phyloP scores from a whole-genome alignment of 2,329 filamentous ascomycete genomes.

The Emergomyces pasteurianus region DNA sequence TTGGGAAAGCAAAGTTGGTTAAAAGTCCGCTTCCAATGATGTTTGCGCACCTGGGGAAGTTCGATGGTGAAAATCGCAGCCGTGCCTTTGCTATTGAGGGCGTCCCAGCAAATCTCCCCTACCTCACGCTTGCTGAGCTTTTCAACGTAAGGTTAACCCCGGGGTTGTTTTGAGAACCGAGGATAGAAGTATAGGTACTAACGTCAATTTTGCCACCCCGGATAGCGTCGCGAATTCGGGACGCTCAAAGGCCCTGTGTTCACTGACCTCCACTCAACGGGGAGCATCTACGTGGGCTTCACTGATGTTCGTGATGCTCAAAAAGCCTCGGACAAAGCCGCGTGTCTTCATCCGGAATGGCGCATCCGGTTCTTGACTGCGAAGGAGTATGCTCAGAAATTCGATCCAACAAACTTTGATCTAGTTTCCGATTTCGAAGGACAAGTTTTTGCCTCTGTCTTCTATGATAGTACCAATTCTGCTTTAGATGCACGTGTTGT shows the following conservation, averaged over 20 bases:
- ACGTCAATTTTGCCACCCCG: conserved; percentile 2
- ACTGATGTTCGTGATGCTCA: conserved; percentile 50
- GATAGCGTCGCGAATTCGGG: conserved; percentile 23
- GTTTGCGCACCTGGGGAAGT: conserved; percentile 11
- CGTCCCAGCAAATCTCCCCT: conserved; percentile 20
- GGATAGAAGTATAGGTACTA: conserved; percentile 2
- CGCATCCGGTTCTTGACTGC: conserved; percentile 34
- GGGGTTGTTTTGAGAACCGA: neutral
- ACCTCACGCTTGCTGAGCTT: conserved; percentile 25
- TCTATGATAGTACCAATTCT: conserved; percentile 22
- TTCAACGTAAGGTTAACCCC: conserved; percentile 25
- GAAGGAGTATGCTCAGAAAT: conserved; percentile 33
- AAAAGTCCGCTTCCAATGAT: conserved; percentile 6
- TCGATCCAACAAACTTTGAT: conserved; percentile 17
- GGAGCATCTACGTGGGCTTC: conserved; percentile 45
- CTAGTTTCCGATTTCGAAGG: conserved; percentile 40
- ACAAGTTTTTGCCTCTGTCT: conserved; percentile 42
- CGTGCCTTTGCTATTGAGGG: conserved; percentile 24
- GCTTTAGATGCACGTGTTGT: conserved; percentile 18
- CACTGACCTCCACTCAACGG: conserved; percentile 22
- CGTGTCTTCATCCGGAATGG: conserved; percentile 37
- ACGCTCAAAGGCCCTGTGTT: conserved; percentile 29
- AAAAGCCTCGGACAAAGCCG: conserved; percentile 37
- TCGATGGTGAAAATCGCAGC: conserved; percentile 17
- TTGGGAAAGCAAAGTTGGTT: conserved; percentile 11